Evolutionary conservation across 768 basidiomycete species (phyloP).

Genomic region (Boletus rubroflammeus): DNA sequence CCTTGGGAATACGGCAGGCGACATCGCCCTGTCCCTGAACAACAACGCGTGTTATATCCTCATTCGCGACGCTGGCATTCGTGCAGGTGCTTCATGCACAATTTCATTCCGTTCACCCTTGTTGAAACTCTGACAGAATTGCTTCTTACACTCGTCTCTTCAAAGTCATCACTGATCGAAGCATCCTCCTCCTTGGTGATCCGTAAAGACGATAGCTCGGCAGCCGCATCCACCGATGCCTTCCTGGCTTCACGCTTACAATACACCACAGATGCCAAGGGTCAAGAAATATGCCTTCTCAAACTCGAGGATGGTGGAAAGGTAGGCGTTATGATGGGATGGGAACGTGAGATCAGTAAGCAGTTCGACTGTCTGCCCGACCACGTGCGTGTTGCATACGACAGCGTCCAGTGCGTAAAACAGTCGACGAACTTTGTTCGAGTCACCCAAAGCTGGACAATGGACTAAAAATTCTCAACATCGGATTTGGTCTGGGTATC

Average conservation of each 20-base stretch:
- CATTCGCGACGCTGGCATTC: constrained; percentile 90
- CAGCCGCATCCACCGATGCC: constrained; percentile 57
- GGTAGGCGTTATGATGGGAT: constrained; percentile 99
- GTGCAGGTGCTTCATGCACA: constrained; percentile 59
- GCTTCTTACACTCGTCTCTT: constrained; percentile 60
- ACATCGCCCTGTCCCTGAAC: constrained; percentile 86
- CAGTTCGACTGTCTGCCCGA: constrained; percentile 10
- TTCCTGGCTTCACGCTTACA: constrained; percentile 71
- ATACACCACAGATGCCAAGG: constrained; percentile 65
- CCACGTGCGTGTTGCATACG: constrained; percentile 12
- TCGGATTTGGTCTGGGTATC: constrained; percentile 94
- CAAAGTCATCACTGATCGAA: constrained; percentile 32
- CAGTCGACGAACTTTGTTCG: constrained; percentile 61
- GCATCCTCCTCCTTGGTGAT: constrained; percentile 38
- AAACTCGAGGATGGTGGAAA: constrained; percentile 60
- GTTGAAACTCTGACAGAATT: constrained; percentile 48
- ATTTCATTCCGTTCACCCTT: background rate
- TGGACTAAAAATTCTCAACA: constrained; percentile 71
- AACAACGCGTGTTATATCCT: constrained; percentile 66
- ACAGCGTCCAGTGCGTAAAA: constrained; percentile 60
- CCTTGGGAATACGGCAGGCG: constrained; percentile 79
- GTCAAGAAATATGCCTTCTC: constrained; percentile 81
- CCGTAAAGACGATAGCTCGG: constrained; percentile 49
- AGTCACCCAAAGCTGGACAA: constrained; percentile 43
- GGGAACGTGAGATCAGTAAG: constrained; percentile 82